A percentile compares a stretch with the other conserved stretches of the same genome.
Evolutionary conservation across 805 yeast genomes (phyloP).

Genomic region (Hanseniaspora lindneri): DNA sequence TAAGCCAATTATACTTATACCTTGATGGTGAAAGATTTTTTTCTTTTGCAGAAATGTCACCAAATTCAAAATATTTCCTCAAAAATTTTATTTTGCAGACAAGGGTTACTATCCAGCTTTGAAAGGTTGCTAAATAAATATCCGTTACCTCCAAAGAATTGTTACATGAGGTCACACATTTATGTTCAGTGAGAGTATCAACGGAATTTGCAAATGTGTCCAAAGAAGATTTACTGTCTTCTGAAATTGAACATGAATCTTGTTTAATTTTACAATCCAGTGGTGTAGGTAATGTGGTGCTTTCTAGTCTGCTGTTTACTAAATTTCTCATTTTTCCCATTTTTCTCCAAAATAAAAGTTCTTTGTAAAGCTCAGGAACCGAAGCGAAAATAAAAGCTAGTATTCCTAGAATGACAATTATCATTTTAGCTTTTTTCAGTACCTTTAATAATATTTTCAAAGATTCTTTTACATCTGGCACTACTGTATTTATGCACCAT

Average conservation of each 20-base stretch:
- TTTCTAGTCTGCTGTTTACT: constrained; percentile 13
- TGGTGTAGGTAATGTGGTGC: neutral
- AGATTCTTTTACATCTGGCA: constrained; percentile 29
- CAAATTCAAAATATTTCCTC: neutral
- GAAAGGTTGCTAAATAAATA: constrained; percentile 22
- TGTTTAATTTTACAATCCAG: neutral
- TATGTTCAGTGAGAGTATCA: no score
- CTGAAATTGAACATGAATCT: neutral
- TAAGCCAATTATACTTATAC: constrained; percentile 29
- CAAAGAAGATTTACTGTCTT: no score
- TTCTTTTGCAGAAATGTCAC: no score
- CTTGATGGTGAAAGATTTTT: neutral
- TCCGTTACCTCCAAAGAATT: constrained; percentile 17
- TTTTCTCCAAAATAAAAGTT: constrained; percentile 39
- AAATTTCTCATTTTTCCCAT: constrained; percentile 29
- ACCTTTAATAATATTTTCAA: constrained; percentile 23
- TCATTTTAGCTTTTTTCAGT: constrained; percentile 31
- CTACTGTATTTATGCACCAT: constrained; percentile 32
- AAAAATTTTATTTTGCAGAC: neutral
- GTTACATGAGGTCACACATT: neutral
- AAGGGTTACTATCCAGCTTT: constrained; percentile 12
- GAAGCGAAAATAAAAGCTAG: constrained; percentile 35
- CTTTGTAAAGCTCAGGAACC: constrained; percentile 36
- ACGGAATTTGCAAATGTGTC: no score
- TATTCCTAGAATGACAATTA: constrained; percentile 32